Conservation (phyloP, 129 eudicot genomes). For the Saussurea involucrata region DNA sequence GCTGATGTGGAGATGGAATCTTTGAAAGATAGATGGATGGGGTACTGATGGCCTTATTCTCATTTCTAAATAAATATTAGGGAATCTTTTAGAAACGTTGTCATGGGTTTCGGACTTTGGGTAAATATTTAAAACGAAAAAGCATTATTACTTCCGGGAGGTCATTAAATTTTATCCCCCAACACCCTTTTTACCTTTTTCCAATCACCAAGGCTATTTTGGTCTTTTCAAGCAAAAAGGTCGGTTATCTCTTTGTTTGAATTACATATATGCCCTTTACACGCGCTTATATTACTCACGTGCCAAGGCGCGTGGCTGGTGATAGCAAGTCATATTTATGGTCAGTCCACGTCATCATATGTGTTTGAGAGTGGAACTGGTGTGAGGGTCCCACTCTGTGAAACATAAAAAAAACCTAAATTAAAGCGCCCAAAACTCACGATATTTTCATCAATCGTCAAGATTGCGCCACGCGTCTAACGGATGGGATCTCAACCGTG, state of each 20-base stretch:
- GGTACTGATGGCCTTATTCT: too few relatives aligned
- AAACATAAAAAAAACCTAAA: constrained; percentile 27
- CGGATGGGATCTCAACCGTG: constrained; percentile 36
- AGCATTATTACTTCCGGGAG: neutral
- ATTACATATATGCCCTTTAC: constrained; percentile 5
- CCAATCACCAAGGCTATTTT: constrained; percentile 24
- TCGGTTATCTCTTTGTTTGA: constrained; percentile 5
- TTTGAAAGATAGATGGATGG: too few relatives aligned
- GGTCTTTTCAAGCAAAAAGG: constrained; percentile 21
- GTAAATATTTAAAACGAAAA: neutral
- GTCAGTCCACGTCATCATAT: constrained; percentile 24
- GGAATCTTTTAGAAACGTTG: too few relatives aligned
- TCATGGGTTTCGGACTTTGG: neutral
- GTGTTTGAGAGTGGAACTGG: constrained; percentile 22
- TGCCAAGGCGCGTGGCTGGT: constrained; percentile 24
- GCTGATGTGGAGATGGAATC: too few relatives aligned
- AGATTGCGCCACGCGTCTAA: constrained; percentile 31
- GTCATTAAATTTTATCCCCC: constrained; percentile 3
- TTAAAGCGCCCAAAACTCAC: constrained; percentile 34
- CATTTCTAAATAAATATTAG: too few relatives aligned
- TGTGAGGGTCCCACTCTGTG: constrained; percentile 15
- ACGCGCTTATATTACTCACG: constrained; percentile 20
- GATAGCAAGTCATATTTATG: neutral
- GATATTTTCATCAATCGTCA: constrained; percentile 16
- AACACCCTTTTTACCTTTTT: constrained; percentile 19